phyloP scores from a whole-genome alignment of 2,329 filamentous ascomycete genomes.

The Alternaria sp. region DNA sequence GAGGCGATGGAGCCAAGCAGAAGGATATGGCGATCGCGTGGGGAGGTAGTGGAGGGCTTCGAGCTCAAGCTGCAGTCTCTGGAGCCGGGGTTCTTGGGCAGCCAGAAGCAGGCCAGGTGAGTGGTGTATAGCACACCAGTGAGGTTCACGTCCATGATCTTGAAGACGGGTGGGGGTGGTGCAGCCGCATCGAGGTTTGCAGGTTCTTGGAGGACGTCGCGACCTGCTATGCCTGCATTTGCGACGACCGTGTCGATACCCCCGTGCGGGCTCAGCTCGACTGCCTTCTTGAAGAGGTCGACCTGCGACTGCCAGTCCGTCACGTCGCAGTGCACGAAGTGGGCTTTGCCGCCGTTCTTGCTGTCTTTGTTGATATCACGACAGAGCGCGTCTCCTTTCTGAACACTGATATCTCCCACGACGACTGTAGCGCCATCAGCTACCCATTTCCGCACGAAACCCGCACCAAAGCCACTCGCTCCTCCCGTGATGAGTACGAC shows the following conservation, averaged over 20 bases:
- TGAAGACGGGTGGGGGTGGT: slow-evolving; percentile 59
- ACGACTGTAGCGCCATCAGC: slow-evolving; percentile 61
- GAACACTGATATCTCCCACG: slow-evolving; percentile 67
- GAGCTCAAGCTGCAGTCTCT: slow-evolving; percentile 39
- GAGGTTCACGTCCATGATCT: slow-evolving; percentile 67
- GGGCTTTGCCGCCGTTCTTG: slow-evolving; percentile 53
- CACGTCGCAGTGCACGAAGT: slow-evolving; percentile 69
- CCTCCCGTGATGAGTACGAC: slow-evolving; percentile 50
- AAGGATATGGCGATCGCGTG: slow-evolving; percentile 65
- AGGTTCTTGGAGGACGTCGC: slow-evolving; percentile 56
- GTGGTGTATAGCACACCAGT: slow-evolving; percentile 69
- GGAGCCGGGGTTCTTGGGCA: slow-evolving; percentile 58
- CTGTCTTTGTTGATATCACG: slow-evolving; percentile 55
- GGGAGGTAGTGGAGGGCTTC: slow-evolving; percentile 29
- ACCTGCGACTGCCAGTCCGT: slow-evolving; percentile 69
- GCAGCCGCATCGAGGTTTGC: slow-evolving; percentile 52
- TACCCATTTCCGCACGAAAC: slow-evolving; percentile 48
- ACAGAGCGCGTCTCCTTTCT: slow-evolving; percentile 61
- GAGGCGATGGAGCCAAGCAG: slow-evolving; percentile 69
- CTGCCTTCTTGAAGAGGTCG: slow-evolving; percentile 66
- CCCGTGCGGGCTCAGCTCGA: slow-evolving; percentile 59
- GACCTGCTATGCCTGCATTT: slow-evolving; percentile 67
- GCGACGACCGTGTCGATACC: slow-evolving; percentile 69
- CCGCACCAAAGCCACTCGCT: slow-evolving; percentile 49
- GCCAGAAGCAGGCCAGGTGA: slow-evolving; percentile 67